Evolutionary conservation across 2,329 filamentous ascomycete species (phyloP), one percentile per base, ranked within the genome.

Genomic region (Aureobasidium musti): DNA sequence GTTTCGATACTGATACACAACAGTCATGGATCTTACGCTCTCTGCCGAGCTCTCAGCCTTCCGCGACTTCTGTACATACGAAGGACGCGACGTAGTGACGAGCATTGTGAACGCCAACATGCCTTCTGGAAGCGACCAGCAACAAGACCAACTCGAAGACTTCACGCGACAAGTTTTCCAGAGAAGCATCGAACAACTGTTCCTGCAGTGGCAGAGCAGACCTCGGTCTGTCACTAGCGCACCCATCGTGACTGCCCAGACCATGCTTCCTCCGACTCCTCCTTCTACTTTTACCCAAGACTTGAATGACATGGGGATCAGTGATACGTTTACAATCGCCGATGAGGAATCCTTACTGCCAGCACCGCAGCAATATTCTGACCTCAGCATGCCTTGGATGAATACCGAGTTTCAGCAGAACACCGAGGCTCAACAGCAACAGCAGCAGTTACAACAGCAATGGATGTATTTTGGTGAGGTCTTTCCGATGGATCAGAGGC

Each of bases 1-100:
- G 8, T 17, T 10, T 1, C 30, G 14, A 19, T 49, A 21, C 59
- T 63, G 8, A 63, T 7, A 21, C 5, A 14, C 19, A 0, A 14
- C 6, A 63, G 60, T 63, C 47, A 41, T 63, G 47, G 47, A 63
- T 26, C 43, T 37, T 14, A 41, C 60, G 23, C 60, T 63, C 19
- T 63, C 60, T 39, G 60, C 60, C 14, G 60, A 63, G 43, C 47
- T 63, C 5, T 53, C 47, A 5, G 60, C 47, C 10, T 63, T 63
- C 11, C 45, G 60, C 13, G 60, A 63, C 21, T 63, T 53, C 11
- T 53, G 60, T 19, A 43, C 19, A 10, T 23, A 30, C 6, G 35
- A 63, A 21, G 47, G 60, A 43, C 45, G 19, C 7, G 35, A 41
- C 21, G 53, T 63, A 41, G 43, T 63, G 8, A 53, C 45, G 7